Base-by-base conservation (phyloP, 2,329 filamentous ascomycete species). In the Penicillium sp. region DNA sequence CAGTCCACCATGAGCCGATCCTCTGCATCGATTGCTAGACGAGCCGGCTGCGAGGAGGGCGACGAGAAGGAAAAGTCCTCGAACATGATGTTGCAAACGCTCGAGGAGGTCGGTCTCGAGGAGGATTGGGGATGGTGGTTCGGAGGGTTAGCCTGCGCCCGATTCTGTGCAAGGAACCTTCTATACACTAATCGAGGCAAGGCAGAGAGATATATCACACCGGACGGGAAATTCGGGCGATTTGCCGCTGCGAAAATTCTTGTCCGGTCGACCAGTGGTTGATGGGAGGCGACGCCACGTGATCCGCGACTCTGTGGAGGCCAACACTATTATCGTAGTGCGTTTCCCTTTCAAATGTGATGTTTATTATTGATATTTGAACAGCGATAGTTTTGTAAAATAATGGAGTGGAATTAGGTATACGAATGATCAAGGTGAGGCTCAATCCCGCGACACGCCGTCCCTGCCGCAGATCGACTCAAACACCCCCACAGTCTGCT, bases 1-100 rank as follows among this genome's bases (percentile, higher is more conserved):
- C 65, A 65, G 50, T 73, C 71, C 40, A 65, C 53, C 63, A 70
- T 69, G 30, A 65, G 61, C 42, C 66, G 64, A 46, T 70, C 67
- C 31, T 73, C 68, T 39, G 57, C 61, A 50, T 70, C 68, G n/a
- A 65, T 42, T 9, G 62, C 51, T 20, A 64, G 52, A 40, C 64
- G 64, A 44, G 65, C 48, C 0, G 67, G 61, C 27, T 61, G 59
- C 28, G 68, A 68, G 18, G 69, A 70, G 10, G 71, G 65, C 31
- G 70, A 69, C 10, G 70, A 67, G 56, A 74, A 74, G 42, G 71
- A 72, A 57, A 74, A 74, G 56, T 72, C 69, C 56, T 74, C 71
- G 56, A 74, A 74, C 72, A 74, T 74, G 54, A 9, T 31, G 50
- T 46, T 39, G 49, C 44, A 45, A 43, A 48, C 16, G 31, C 16